Base-by-base conservation (phyloP, 169 alveolate species). In the Cryptosporidium andersoni region DNA sequence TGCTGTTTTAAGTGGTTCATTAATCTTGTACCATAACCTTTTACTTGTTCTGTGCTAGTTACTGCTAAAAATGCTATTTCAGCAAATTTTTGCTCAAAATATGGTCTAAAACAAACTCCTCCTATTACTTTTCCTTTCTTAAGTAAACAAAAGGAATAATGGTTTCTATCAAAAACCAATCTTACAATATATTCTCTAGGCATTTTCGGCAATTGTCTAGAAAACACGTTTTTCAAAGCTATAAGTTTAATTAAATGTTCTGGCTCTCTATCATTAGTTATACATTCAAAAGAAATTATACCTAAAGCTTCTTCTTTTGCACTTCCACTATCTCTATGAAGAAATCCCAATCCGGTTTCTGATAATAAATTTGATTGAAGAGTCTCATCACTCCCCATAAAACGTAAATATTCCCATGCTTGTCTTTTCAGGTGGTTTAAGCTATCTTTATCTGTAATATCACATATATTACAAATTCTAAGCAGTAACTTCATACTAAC, bases 1-100 rank as follows among this genome's bases (percentile, higher is more conserved):
- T 96, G 97, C 67, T 96, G 98, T 88, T 98, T 98, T 51, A 98
- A 92, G 89, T 95, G 97, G 81, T 97, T 98, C 99, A 98, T 98
- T 40, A 98, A 88, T 56, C 99, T 90, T 2, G 99, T 98, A 14
- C 99, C 99, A 88, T 95, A 97, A 4, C 99, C 99, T 80, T 96
- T 96, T 2, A 97, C 98, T 88, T 98, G 98, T 65, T 97, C 99
- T 0, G 98, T 92, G 40, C 99, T 95, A 39, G 98, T 95, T 39
- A 98, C 98, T n/a, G 99, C 99, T 43, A 98, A 91, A 91, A 98
- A 98, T 9, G 99, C 99, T 14, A 98, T 96, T 91, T 98, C 99
- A 39, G 99, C 99, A 89, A 98, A 98, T 80, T 95, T 90, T 82
- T 96, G 91, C 68, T 92, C 94, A 62, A 94, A 94, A 82, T 93